Evolutionary conservation across 805 yeast genomes (phyloP).

Genomic region (Pachysolen tannophilus): DNA sequence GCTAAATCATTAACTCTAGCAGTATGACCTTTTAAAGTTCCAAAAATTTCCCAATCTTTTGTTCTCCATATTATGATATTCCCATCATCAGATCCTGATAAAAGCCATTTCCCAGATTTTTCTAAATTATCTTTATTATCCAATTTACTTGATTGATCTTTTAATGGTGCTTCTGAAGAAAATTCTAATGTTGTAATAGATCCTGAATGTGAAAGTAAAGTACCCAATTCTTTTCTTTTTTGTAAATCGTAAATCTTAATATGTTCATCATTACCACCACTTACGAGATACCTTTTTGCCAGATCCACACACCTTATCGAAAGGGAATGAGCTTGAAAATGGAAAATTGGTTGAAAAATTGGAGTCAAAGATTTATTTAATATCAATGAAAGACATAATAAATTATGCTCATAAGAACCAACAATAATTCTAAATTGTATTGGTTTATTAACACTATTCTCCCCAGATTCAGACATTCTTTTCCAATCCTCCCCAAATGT

Average conservation of each 20-base stretch:
- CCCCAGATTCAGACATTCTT: too few species aligned
- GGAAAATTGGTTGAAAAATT: constrained; percentile 87
- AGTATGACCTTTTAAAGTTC: constrained; percentile 81
- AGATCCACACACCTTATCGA: constrained; percentile 81
- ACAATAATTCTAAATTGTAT: constrained; percentile 70
- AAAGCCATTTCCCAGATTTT: constrained; percentile 76
- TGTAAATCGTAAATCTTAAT: constrained; percentile 91
- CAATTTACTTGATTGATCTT: constrained; percentile 13
- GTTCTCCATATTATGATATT: constrained; percentile 88
- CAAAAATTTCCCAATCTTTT: constrained; percentile 93
- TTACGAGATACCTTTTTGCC: constrained; percentile 77
- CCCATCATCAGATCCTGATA: constrained; percentile 89
- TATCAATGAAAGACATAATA: constrained; percentile 75
- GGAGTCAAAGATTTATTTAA: constrained; percentile 39
- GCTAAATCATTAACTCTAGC: constrained; percentile 79
- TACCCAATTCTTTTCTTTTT: constrained; percentile 89
- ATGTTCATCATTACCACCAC: constrained; percentile 95
- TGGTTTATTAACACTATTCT: too few species aligned
- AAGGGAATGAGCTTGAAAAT: constrained; percentile 88
- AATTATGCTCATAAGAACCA: constrained; percentile 93
- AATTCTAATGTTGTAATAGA: constrained; percentile 74
- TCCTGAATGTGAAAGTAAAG: constrained; percentile 82
- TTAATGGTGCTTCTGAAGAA: constrained; percentile 36
- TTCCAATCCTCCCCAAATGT: too few species aligned
- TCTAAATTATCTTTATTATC: constrained; percentile 11